Conservation (phyloP, 2,329 filamentous ascomycete genomes). For the Malbranchea cinnamomea region DNA sequence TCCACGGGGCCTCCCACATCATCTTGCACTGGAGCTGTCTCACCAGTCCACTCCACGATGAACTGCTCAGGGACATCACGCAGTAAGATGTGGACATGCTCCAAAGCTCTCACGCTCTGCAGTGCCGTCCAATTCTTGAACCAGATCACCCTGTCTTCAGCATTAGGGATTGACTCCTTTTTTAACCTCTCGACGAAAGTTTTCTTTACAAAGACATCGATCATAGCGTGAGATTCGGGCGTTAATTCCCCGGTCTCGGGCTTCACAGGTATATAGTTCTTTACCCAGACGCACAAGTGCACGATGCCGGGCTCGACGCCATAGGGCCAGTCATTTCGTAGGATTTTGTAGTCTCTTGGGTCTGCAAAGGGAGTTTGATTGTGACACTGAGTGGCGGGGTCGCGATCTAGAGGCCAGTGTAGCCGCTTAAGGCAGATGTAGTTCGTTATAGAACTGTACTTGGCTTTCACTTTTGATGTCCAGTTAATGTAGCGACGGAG, state of each 20-base stretch:
- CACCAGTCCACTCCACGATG: constrained; percentile 30
- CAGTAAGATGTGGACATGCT: constrained; percentile 43
- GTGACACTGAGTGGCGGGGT: constrained; percentile 13
- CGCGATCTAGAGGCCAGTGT: constrained; percentile 30
- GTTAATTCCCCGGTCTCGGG: constrained; percentile 35
- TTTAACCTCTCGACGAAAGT: constrained; percentile 34
- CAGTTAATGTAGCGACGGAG: constrained; percentile 45
- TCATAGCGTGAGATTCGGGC: constrained; percentile 31
- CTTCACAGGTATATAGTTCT: constrained; percentile 34
- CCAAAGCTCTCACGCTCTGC: constrained; percentile 44
- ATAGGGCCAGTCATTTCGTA: constrained; percentile 51
- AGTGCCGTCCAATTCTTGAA: constrained; percentile 50
- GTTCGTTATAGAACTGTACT: constrained; percentile 41
- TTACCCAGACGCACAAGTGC: constrained; percentile 45
- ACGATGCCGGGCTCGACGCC: constrained; percentile 38
- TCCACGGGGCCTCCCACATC: background rate
- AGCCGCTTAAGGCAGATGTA: constrained; percentile 43
- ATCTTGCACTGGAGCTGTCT: constrained; percentile 9
- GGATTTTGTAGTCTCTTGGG: constrained; percentile 38
- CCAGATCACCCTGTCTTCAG: constrained; percentile 40
- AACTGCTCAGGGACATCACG: constrained; percentile 32
- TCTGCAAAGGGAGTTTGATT: constrained; percentile 40
- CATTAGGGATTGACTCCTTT: constrained; percentile 19
- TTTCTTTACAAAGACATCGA: constrained; percentile 35
- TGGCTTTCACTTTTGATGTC: constrained; percentile 38